Evolutionary conservation across 768 basidiomycete species (phyloP), one percentile per base, ranked within the genome.

Genomic region (Lyophyllum atratum): DNA sequence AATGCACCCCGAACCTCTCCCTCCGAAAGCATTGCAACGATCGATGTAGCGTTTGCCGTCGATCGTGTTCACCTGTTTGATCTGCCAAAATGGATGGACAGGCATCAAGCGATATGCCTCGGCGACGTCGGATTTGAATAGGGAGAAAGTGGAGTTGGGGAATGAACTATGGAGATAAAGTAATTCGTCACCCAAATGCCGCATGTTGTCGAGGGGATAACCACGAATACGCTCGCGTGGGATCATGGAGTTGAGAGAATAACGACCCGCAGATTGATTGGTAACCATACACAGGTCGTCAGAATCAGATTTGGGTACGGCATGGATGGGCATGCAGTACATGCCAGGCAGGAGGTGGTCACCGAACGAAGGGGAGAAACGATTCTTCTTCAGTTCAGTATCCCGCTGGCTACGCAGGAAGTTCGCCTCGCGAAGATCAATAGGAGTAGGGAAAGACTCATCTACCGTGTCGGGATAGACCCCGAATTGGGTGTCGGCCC

Each of bases 111-210:
- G 61, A 48, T 75, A 78, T 0, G 78, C 77, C 10, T 66, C 57
- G 0, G 66, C 61, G 0, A 80, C 72, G 55, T 81, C 76, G 0
- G 69, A 70, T 52, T 79, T 78, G 67, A 71, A 78, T 0, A 76
- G 48, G 3, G 62, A 50, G 1, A 69, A 40, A 8, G 19, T 1
- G 11, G 9, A 9, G 26, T 49, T 0, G 1, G 50, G 43, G 4
- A 45, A 8, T 8, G 43, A n/a, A 6, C 45, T 2, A 1, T 42
- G 1, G 0, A 55, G n/a, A 14, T 58, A 22, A 0, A 33, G 12
- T 5, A 68, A 43, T 2, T 65, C 25, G 12, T 49, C 51, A 0
- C 60, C 56, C 7, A 68, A 54, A 3, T 56, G 48, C 1, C 25
- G 33, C 56, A 69, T 60, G 17, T 49, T 58, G 42, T 71, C 69